Evolutionary conservation across 345 rosid species (phyloP), one percentile per base, ranked within the genome.

Genomic region (Pseudoturritis turrita): DNA sequence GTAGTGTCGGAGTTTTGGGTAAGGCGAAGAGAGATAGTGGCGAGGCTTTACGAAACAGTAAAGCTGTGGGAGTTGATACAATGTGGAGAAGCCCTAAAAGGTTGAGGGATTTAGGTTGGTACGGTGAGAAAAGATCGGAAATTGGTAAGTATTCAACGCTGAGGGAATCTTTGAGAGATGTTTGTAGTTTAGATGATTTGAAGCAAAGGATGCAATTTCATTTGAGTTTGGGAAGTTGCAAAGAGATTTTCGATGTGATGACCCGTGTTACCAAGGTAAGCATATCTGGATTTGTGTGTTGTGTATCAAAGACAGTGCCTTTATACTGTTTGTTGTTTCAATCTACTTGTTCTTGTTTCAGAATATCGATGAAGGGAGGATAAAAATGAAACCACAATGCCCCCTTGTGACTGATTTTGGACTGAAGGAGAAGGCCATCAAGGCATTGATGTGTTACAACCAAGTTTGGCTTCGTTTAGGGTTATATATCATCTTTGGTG

Each of bases 181-280:
- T 94, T 10, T 89, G 98, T 60, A 94, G 97, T 75, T 82, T 94
- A n/a, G 95, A 94, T 75, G 97, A 94, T 83, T 77, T 94, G 86
- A 82, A 73, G 72, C 83, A 84, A 74, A 76, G 98, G 40, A 84
- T 94, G 96, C 71, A 75, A 39, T 46, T 76, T 72, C 84, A 85
- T 43, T 79, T 94, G 81, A 89, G 89, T 63, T 74, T 84, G 76
- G 80, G 72, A 33, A 47, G 74, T 76, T 91, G 98, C 70, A 84
- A 82, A 71, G 97, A 94, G 77, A 79, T 91, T 70, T 83, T 85
- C 23, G 82, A 78, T 60, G 81, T 70, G 13, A 89, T 88, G 97
- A 78, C 79, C 40, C 86, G 67, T 22, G 93, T 90, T 7, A 77
- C 82, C 28, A 94, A 86, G 97, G 98, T 91, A 66, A 36, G 44